Evolutionary conservation across 2,329 filamentous ascomycete genomes (phyloP), one percentile per base, ranked within the genome.

Genomic region (Colletotrichum trifolii): DNA sequence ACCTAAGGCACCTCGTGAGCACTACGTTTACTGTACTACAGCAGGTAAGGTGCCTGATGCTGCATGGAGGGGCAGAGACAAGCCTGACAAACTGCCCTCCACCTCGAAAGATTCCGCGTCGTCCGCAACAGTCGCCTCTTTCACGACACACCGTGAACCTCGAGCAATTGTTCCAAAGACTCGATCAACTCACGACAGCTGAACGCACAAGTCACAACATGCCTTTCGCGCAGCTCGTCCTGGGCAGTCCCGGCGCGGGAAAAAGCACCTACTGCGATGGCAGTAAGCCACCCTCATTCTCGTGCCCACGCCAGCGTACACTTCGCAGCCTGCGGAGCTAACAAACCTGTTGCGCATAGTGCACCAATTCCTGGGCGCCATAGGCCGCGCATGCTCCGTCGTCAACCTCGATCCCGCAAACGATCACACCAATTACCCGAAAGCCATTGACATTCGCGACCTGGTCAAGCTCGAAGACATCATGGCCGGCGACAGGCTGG

Each of bases 191-290:
- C 25, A 25, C 25, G 25, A 25, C 25, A 25, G 13, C 4, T 9
- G 9, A 5, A 5, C 33, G 15, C 6, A n/a, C 7, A 38, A 15
- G n/a, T 8, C 8, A 15, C 35, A 11, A 33, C 8, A 89, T 89
- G 86, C 85, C 86, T 54, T 89, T 89, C 73, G 86, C 84, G 64
- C 92, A 97, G 81, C 89, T 97, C 47, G 89, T 97, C 42, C 89
- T 97, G 72, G 96, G 96, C n/a, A 95, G 94, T 70, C 96, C 96
- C 7, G 96, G 96, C 73, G 89, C 94, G 36, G 96, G 96, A 67
- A 99, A 99, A 82, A 97, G 94, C 69, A 99, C 96, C 8, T 97
- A 97, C 77, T 98, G 95, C 83, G 93, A 98, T 88, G 96, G 96
- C 75, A 97, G 88, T 90, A 78, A 77, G 88, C 9, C 17, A 9